phyloP scores from a whole-genome alignment of 495 filamentous ascomycete species.

The Aspergillus taichungensis region DNA sequence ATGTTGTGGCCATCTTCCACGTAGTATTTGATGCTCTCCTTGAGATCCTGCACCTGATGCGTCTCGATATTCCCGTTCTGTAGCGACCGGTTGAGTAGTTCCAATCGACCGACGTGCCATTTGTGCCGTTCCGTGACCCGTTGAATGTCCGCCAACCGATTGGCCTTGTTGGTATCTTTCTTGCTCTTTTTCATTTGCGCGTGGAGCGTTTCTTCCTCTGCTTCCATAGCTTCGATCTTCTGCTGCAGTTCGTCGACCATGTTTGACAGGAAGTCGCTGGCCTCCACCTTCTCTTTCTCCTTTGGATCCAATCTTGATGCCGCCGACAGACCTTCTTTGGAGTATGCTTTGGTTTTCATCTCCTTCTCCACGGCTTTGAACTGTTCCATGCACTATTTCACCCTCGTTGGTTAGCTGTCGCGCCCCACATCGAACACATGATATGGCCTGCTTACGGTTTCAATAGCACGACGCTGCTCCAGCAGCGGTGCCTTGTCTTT shows the following conservation, averaged over 20 bases:
- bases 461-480: conserved; percentile 89
- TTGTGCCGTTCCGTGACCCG: conserved; percentile 84
- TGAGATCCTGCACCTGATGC: conserved; percentile 73
- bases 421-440: neutral
- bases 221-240: conserved; percentile 87
- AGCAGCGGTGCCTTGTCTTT: conserved; percentile 95
- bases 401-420: conserved; percentile 16
- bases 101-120: conserved; percentile 89
- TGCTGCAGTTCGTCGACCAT: conserved; percentile 92
- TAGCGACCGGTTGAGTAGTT: conserved; percentile 78
- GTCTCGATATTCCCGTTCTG: conserved; percentile 87
- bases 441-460: conserved; percentile 56
- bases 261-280: conserved; percentile 69
- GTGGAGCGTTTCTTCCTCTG: conserved; percentile 78
- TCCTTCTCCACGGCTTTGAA: conserved; percentile 99
- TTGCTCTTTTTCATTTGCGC: conserved; percentile 92
- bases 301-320: conserved; percentile 89
- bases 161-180: conserved; percentile 70
- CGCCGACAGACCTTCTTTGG: conserved; percentile 88
- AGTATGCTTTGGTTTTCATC: conserved; percentile 99
- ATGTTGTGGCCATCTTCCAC: conserved; percentile 80
- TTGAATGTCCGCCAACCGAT: conserved; percentile 80
- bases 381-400: conserved; percentile 88
- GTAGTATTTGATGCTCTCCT: conserved; percentile 92
- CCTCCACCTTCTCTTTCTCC: conserved; percentile 84